Evolutionary conservation across 768 basidiomycete genomes (phyloP).

Genomic region (Collybia sordida): DNA sequence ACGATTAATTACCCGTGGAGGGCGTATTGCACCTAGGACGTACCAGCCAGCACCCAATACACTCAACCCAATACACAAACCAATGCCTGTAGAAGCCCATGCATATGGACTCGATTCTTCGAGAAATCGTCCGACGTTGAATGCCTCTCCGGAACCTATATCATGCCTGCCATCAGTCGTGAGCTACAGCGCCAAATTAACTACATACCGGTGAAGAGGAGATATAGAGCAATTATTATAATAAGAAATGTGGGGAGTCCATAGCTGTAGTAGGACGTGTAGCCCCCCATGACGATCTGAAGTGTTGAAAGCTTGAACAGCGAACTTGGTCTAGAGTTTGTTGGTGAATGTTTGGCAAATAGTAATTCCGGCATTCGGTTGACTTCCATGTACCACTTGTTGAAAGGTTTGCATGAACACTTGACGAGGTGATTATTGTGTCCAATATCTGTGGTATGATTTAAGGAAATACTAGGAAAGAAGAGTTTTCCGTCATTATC

Average conservation of each 20-base stretch:
- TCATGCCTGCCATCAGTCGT: background rate
- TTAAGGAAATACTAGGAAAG: slow-evolving; percentile 50
- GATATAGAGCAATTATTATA: slow-evolving; percentile 74
- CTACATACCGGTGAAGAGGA: slow-evolving; percentile 82
- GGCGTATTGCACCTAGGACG: slow-evolving; percentile 22
- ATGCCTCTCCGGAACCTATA: slow-evolving; percentile 82
- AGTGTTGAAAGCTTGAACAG: slow-evolving; percentile 8
- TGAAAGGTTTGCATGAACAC: slow-evolving; percentile 90
- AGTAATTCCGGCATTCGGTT: background rate
- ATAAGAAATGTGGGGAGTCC: slow-evolving; percentile 68
- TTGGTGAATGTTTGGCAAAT: slow-evolving; percentile 24
- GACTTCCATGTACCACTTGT: slow-evolving; percentile 71
- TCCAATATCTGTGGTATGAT: background rate
- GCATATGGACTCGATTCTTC: slow-evolving; percentile 93
- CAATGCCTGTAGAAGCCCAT: slow-evolving; percentile 90
- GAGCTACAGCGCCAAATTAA: background rate
- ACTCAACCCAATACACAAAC: slow-evolving; percentile 89
- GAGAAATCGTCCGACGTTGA: slow-evolving; percentile 92
- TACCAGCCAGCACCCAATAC: slow-evolving; percentile 96
- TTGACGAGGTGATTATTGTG: slow-evolving; percentile 63
- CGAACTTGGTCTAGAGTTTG: slow-evolving; percentile 12
- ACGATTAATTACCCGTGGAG: slow-evolving; percentile 2
- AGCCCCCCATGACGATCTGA: slow-evolving; percentile 41
- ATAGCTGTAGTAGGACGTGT: slow-evolving; percentile 58
- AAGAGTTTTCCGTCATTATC: slow-evolving; percentile 93